phyloP scores from a whole-genome alignment of 116 monocot species.

The Zostera marina region DNA sequence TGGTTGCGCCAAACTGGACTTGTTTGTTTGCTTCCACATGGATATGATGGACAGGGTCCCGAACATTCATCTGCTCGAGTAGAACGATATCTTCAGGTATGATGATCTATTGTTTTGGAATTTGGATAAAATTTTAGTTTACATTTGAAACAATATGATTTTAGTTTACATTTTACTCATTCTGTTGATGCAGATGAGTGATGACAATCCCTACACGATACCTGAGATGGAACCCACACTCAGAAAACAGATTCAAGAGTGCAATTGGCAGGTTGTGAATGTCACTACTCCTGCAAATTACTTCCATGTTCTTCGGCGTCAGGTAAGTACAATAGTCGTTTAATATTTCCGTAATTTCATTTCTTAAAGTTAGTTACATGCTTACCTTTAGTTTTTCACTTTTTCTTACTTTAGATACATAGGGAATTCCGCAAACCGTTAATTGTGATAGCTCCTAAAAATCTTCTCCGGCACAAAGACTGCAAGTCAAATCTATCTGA shows the following conservation, averaged over 20 bases:
- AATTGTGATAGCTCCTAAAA: constrained; percentile 89
- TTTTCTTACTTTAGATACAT: constrained; percentile 36
- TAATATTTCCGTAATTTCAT: neutral
- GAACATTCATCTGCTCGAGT: constrained; percentile 83
- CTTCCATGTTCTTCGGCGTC: constrained; percentile 83
- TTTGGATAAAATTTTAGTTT: too few relatives aligned
- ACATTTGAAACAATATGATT: too few relatives aligned
- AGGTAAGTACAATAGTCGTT: constrained; percentile 24
- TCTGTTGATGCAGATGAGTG: constrained; percentile 66
- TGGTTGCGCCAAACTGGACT: constrained; percentile 91
- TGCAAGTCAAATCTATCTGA: constrained; percentile 91
- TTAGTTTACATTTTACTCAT: neutral
- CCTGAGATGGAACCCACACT: constrained; percentile 97
- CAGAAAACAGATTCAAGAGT: constrained; percentile 88
- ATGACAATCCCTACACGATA: constrained; percentile 77
- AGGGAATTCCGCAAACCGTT: constrained; percentile 90
- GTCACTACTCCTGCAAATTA: constrained; percentile 95
- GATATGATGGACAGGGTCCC: constrained; percentile 96
- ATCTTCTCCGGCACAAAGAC: constrained; percentile 78
- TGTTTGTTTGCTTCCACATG: constrained; percentile 78
- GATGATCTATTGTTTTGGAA: neutral
- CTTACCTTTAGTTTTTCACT: neutral
- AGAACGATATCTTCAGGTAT: constrained; percentile 90
- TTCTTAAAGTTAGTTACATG: neutral
- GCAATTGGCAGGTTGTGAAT: constrained; percentile 98